These are phyloP conservation scores for Diplodia scrobiculata DNA, from an alignment of 2,329 filamentous ascomycete genomes.

Conservation along the genomic window DNA sequence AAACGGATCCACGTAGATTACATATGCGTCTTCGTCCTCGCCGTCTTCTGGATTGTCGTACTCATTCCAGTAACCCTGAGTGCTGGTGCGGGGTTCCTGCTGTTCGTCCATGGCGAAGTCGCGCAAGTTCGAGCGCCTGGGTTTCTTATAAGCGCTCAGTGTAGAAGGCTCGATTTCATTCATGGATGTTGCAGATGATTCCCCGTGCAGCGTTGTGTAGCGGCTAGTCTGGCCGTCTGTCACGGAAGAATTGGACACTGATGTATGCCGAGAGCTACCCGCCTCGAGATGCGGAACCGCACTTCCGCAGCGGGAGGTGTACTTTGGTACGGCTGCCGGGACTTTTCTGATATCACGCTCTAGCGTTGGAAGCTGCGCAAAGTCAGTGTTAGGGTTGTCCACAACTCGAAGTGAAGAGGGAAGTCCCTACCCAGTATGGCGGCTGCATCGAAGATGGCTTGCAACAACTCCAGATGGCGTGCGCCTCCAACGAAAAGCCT, in stretches of 20 bases:
- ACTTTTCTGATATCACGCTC: conserved; percentile 57
- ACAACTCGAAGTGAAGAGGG: not conserved
- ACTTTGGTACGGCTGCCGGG: conserved; percentile 44
- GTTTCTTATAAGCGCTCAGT: conserved; percentile 7
- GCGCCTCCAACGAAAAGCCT: conserved; percentile 58
- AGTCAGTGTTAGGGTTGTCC: conserved; percentile 7
- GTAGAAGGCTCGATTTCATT: conserved; percentile 33
- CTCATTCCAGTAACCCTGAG: conserved; percentile 76
- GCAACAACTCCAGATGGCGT: conserved; percentile 55
- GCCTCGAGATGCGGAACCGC: conserved; percentile 30
- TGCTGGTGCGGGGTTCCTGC: conserved; percentile 18
- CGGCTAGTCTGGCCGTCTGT: conserved; percentile 42
- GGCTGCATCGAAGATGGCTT: conserved; percentile 49
- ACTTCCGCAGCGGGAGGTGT: conserved; percentile 36
- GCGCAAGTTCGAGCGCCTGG: conserved; percentile 15
- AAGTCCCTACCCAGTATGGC: conserved; percentile 51
- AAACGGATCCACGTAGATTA: conserved; percentile 74
- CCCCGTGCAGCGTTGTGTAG: conserved; percentile 36
- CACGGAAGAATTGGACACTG: conserved; percentile 45
- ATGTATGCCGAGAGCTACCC: conserved; percentile 41
- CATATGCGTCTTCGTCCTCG: conserved; percentile 62
- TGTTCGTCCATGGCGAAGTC: conserved; percentile 6
- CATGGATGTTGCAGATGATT: conserved; percentile 42
- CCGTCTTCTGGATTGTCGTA: conserved; percentile 78
- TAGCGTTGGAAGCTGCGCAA: conserved; percentile 46